Base-by-base conservation (phyloP, 192 early-diverging fungal species). In the Pilobolus umbonatus region DNA sequence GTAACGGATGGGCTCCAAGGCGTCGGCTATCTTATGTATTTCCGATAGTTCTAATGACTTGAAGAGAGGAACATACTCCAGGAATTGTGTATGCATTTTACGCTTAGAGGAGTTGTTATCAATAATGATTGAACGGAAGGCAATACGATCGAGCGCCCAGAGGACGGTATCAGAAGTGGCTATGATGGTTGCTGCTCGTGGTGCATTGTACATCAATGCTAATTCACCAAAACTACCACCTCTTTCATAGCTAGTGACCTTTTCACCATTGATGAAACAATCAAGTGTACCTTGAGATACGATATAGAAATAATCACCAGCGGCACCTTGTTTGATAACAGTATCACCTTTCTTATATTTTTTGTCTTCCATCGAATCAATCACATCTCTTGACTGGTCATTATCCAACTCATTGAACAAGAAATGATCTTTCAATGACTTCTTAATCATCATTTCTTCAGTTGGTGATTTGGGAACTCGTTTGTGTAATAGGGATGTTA, bases 11-110 rank as follows among this genome's bases (percentile, higher is more conserved):
- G 77, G 71, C 64, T 88, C 87, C 15, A 88, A 67, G 10, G 82
- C 79, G 65, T 88, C 87, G 1, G 87, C 85, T 45, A 88, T 81
- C 68, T 88, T 88, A 53, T 74, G 73, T 2, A 82, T 60, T 60
- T 88, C 85, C 36, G 77, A 77, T 5, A 39, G 2, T 19, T 61
- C 28, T 15, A 75, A 61, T 7, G 64, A 62, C 2, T 50, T 30
- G 35, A 75, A 44, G 28, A 75, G 34, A 5, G 51, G 40, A 22
- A 75, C 64, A 5, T 58, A 40, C 29, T 30, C 48, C 9, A 75
- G 26, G 47, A 75, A 75, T 9, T 25, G 19, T 50, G 73, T 76
- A 38, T 76, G 78, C 19, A 59, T 67, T 38, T 50, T 40, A 39
- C 69, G 38, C 50, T 74, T 77, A 17, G 46, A 53, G 43, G 73